Base-by-base conservation (phyloP, 345 rosid genomes). In the Hibiscus trionum region DNA sequence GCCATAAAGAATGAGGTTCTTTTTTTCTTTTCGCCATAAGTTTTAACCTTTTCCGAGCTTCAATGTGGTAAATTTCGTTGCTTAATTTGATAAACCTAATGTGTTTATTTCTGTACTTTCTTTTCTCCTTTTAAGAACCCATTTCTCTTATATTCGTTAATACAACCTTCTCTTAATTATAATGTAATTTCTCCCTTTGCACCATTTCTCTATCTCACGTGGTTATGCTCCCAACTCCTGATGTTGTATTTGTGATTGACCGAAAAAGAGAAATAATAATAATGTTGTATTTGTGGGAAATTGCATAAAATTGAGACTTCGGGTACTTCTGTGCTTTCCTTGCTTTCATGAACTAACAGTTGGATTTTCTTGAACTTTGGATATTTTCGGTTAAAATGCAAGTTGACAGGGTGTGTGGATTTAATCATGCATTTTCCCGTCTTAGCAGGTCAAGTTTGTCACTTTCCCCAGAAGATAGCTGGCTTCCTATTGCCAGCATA, bases 401-500 rank as follows among this genome's bases (percentile, higher is more conserved):
- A 62, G 10, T 47, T 50, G 24, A 71, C 42, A 55, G 26, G 35
- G 24, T 49, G 16, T 61, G 17, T 69, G 52, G 39, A 66, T 69
- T 67, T 72, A 57, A 60, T 17, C 44, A 53, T 14, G 3, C 37
- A 12, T 21, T 58, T 73, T 70, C 3, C 31, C 33, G 39, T 62
- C 62, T 73, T 71, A 53, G 77, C 79, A 95, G 97, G 84, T 86
- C 97, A 17, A 92, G 86, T 74, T 82, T 95, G 49, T 89, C 97
- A 1, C 77, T 95, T 19, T 92, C 96, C 15, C 89, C 96, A 2
- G 91, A 90, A 47, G 99, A 95, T 52, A 90, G 91, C 74, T 95
- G 97, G 99, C 80, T 95, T 80, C 97, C 99, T 46, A 79, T 95
- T 80, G 85, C 97, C 61, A 90, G 99, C 85, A 92, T 95, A 31